Evolutionary conservation across 108 stramenopile species (phyloP), one percentile per base, ranked within the genome.

Genomic region (Poteriospumella lacustris): DNA sequence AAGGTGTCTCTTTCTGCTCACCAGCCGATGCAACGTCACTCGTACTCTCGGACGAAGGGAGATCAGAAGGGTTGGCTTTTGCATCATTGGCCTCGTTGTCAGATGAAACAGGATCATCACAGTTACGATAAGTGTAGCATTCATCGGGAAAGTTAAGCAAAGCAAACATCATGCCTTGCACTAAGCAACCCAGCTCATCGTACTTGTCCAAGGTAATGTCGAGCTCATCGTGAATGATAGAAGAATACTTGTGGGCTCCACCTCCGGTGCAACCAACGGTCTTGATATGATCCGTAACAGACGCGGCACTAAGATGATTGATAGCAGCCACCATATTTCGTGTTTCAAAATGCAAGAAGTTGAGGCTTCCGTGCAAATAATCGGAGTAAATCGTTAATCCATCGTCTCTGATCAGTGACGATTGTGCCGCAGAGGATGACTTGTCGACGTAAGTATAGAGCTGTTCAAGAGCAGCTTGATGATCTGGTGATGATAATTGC

Each of bases 261-360:
- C 98, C 98, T 1, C 96, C 96, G 0, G 95, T 98, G 77, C 87
- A 88, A 0, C 85, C 86, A 40, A 87, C 42, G 39, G 64, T 62
- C 31, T 85, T 82, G 12, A 88, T 86, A 62, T 64, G 15, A 5
- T 64, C 60, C 31, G 42, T 42, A 5, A 73, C 36, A 42, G 43
- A 24, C 12, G 70, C 36, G 5, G 41, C 5, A 26, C 12, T 5
- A 12, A 73, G 5, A 58, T 94, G 73, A 58, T 95, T 90, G 85
- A 98, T 93, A 1, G 95, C 96, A 60, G 91, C 83, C 34, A 88
- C 68, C 92, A 97, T 93, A 42, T 81, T 86, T 2, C 94, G 90
- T 12, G 96, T 97, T 85, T 97, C 96, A 79, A 97, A 99, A 33
- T 86, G 92, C 43, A 99, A 86, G 77, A 99, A 99, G 79, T 99